phyloP scores from a whole-genome alignment of 1,284 basidiomycete genomes.

The Sutorius eximius region DNA sequence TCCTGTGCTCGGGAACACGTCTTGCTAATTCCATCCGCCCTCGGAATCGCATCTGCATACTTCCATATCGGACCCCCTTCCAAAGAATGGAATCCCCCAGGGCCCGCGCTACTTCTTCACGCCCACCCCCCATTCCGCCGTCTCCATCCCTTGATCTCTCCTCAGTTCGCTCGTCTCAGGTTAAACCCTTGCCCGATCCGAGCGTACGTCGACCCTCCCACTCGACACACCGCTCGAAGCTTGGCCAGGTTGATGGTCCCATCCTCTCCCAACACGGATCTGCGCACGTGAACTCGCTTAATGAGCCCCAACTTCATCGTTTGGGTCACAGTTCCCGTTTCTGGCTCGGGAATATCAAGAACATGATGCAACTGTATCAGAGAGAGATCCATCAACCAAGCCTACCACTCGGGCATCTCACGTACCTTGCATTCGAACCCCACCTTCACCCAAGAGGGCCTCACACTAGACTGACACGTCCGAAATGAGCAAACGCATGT shows the following conservation, averaged over 20 bases:
- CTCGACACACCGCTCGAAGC: constrained; percentile 59
- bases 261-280: constrained; percentile 53
- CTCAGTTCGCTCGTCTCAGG: constrained; percentile 59
- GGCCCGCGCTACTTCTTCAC: constrained; percentile 5
- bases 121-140: constrained; percentile 7
- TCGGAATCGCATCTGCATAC: constrained; percentile 18
- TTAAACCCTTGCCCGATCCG: constrained; percentile 58
- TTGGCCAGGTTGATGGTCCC: constrained; percentile 57
- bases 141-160: constrained; percentile 39
- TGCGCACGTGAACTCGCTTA: constrained; percentile 60
- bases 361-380: constrained; percentile 50
- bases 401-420: neutral
- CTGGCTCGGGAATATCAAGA: constrained; percentile 51
- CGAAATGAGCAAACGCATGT: constrained; percentile 15
- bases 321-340: constrained; percentile 44
- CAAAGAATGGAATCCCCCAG: constrained; percentile 22
- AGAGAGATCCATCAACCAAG: constrained; percentile 6
- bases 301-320: constrained; percentile 67
- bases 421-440: constrained; percentile 71
- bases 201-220: constrained; percentile 65
- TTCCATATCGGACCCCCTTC: constrained; percentile 20
- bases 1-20: constrained; percentile 22
- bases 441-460: constrained; percentile 65
- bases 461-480: constrained; percentile 44
- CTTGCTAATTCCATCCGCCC: constrained; percentile 22